phyloP scores from a whole-genome alignment of 192 early-diverging fungal genomes.

The Coemansia sp. region DNA sequence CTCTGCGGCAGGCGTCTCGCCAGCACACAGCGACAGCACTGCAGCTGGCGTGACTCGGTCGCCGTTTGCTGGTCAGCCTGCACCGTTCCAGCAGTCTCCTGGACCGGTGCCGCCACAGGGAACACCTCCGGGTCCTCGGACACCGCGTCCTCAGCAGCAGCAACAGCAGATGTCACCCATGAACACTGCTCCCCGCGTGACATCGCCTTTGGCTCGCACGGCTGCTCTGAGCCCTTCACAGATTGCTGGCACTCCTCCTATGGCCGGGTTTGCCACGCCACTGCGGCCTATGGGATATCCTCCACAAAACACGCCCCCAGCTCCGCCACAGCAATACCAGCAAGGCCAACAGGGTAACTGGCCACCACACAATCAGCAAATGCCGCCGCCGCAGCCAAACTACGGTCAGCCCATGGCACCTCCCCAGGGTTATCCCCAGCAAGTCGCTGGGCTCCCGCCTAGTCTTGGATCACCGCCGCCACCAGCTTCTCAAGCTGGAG shows the following conservation, averaged over 20 bases:
- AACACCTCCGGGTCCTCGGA: slow-evolving; percentile 11
- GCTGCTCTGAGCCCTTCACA: slow-evolving; percentile 9
- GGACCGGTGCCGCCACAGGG: slow-evolving; percentile 21
- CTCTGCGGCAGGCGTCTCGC: slow-evolving; percentile 8
- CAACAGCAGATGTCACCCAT: background rate
- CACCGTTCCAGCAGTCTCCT: slow-evolving; percentile 22
- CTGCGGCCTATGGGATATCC: slow-evolving; percentile 21
- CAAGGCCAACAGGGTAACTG: slow-evolving; percentile 7
- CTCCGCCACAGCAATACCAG: slow-evolving; percentile 12
- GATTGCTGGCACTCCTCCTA: slow-evolving; percentile 4
- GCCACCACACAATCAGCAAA: background rate
- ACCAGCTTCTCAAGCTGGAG: background rate
- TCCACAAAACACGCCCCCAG: slow-evolving; percentile 12
- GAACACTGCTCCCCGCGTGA: slow-evolving; percentile 22
- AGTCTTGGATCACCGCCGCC: slow-evolving; percentile 4
- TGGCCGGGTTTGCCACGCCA: slow-evolving; percentile 7
- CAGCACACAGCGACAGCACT: slow-evolving; percentile 9
- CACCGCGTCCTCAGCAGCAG: slow-evolving; percentile 7
- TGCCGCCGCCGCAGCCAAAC: slow-evolving; percentile 1
- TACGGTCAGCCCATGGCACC: slow-evolving; percentile 6
- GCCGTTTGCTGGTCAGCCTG: slow-evolving; percentile 41
- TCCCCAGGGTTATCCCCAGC: slow-evolving; percentile 15
- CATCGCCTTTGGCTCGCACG: slow-evolving; percentile 33
- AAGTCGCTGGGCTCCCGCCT: slow-evolving; percentile 6
- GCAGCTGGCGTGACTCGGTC: slow-evolving; percentile 13